Evolutionary conservation across 2,329 filamentous ascomycete species (phyloP).

Genomic region (Macroventuria anomochaeta): DNA sequence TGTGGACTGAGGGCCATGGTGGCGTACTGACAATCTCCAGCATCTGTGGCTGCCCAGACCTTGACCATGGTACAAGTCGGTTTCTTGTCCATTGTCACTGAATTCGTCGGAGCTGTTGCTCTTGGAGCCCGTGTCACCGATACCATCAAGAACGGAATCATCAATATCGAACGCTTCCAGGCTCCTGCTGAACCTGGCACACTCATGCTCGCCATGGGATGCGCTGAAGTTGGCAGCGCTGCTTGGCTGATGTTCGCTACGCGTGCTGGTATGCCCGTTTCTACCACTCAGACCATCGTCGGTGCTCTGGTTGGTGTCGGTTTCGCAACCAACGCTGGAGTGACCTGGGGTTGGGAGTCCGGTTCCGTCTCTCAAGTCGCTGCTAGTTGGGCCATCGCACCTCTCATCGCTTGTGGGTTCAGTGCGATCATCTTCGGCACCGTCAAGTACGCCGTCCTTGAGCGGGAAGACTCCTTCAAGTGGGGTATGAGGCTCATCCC

Average conservation of each 20-base stretch:
- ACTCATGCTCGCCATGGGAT: conserved; percentile 66
- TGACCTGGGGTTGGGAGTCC: conserved; percentile 36
- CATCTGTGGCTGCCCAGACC: conserved; percentile 57
- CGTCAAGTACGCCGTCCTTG: conserved; percentile 59
- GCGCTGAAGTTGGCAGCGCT: conserved; percentile 61
- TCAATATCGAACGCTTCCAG: conserved; percentile 58
- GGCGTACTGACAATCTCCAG: conserved; percentile 15
- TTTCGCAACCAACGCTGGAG: conserved; percentile 51
- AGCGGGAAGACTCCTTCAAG: conserved; percentile 57
- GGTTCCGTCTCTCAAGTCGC: conserved; percentile 44
- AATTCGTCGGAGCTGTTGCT: conserved; percentile 61
- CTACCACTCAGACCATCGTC: conserved; percentile 67
- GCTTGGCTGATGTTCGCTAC: conserved; percentile 65
- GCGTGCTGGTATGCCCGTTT: conserved; percentile 61
- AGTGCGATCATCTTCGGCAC: conserved; percentile 58
- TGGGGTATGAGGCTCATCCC: conserved; percentile 59
- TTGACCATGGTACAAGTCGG: conserved; percentile 61
- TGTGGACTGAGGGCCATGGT: no score
- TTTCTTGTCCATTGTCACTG: conserved; percentile 57
- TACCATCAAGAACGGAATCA: conserved; percentile 67
- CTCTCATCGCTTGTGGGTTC: conserved; percentile 56
- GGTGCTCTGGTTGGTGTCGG: conserved; percentile 67
- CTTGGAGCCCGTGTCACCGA: conserved; percentile 63
- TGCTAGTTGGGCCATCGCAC: conserved; percentile 59
- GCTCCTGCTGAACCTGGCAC: conserved; percentile 52